Base-by-base conservation (phyloP, 192 early-diverging fungal genomes). In the Thoreauomyces humboldtii region DNA sequence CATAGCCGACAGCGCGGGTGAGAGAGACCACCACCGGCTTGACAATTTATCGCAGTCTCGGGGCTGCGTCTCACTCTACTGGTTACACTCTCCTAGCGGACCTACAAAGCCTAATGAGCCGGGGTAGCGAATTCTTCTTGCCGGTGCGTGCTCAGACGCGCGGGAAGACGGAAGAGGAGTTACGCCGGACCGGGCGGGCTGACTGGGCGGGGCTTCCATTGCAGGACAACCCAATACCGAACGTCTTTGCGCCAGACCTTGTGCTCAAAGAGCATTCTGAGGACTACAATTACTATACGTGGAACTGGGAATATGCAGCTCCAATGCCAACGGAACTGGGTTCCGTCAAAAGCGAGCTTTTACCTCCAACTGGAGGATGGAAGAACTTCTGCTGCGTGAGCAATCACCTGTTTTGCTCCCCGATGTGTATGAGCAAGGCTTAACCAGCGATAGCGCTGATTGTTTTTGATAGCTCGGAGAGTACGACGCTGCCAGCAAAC, bases 281-380 rank as follows among this genome's bases (percentile, higher is more conserved):
- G 50, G 19, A 52, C 21, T 25, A 15, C 54, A 55, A 56, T 17
- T 33, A 33, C 38, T 57, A 57, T 24, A 27, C 34, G 22, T 66
- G 64, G 64, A 55, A 31, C 19, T 66, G 64, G 64, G 46, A 43
- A 2, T 57, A 66, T 25, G 64, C 24, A 14, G 29, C 53, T n/a
- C 64, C 64, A 21, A 15, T 35, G 22, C 31, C 61, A 25, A 25
- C 61, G 6, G 48, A 34, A 29, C 50, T 33, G n/a, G 27, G 61
- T 34, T 19, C 28, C 9, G 27, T 24, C 24, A 63, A 7, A 33
- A 31, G 55, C 32, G 55, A 57, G 55, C 55, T 57, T 3, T 19
- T 63, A 32, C 62, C 62, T 11, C 64, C 64, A 7, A 55, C 64
- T 14, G 54, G 54, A 14, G 64, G 64, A 17, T 57, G 54, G 53